These are phyloP conservation scores for Hysterangium stoloniferum DNA, from an alignment of 768 basidiomycete genomes.

Conservation along the genomic window DNA sequence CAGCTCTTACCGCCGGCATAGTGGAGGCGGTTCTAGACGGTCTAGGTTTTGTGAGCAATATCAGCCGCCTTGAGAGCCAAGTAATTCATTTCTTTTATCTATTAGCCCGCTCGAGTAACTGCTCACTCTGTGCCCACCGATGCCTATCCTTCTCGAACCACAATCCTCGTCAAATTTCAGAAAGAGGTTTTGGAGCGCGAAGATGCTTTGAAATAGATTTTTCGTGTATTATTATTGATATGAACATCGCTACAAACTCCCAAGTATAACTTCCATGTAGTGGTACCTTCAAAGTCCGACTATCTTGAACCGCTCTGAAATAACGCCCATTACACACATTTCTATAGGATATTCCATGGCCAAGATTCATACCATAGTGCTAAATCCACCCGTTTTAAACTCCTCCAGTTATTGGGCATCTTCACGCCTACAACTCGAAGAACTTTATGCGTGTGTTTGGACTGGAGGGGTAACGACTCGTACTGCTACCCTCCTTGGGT, in stretches of 20 bases:
- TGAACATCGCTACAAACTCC: too few relatives aligned
- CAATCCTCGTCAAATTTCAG: slow-evolving; percentile 97
- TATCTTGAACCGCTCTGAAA: too few relatives aligned
- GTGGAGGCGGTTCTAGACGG: slow-evolving; percentile 97
- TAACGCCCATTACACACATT: too few relatives aligned
- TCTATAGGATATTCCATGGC: slow-evolving; percentile 51
- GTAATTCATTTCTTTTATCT: slow-evolving; percentile 7
- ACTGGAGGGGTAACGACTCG: slow-evolving; percentile 81
- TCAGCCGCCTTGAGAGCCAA: slow-evolving; percentile 5
- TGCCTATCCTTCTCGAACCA: slow-evolving; percentile 75
- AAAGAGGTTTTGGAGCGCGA: slow-evolving; percentile 90
- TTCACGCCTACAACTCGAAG: slow-evolving; percentile 51
- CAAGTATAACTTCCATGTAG: too few relatives aligned
- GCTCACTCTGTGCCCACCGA: slow-evolving; percentile 87
- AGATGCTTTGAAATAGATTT: slow-evolving; percentile 67
- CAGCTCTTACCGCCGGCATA: slow-evolving; percentile 95
- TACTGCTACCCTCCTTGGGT: slow-evolving; percentile 65
- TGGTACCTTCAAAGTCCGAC: too few relatives aligned
- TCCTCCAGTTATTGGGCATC: slow-evolving; percentile 81
- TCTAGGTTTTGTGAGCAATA: slow-evolving; percentile 76
- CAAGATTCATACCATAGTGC: slow-evolving; percentile 43
- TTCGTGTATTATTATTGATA: neutral
- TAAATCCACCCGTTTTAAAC: slow-evolving; percentile 66
- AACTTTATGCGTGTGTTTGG: slow-evolving; percentile 54
- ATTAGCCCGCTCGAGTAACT: slow-evolving; percentile 90